Evolutionary conservation across 768 basidiomycete genomes (phyloP).

Genomic region (Tylopilus sp.): DNA sequence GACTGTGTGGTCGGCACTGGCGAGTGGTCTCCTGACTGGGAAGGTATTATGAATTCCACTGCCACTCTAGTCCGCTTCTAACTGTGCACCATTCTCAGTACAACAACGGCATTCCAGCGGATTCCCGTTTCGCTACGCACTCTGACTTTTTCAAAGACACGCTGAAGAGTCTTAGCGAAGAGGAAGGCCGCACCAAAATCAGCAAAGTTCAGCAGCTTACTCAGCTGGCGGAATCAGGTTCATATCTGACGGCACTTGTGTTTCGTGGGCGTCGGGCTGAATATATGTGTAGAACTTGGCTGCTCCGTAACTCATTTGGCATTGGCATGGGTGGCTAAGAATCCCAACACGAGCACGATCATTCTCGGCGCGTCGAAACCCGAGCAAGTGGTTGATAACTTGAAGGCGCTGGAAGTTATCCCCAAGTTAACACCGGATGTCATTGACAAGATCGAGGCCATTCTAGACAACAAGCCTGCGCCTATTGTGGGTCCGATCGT

Average conservation of each 20-base stretch:
- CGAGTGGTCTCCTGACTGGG: slow-evolving; percentile 53
- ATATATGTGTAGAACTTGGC: slow-evolving; percentile 36
- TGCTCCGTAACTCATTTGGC: slow-evolving; percentile 48
- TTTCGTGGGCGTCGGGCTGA: neutral
- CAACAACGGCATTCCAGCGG: slow-evolving; percentile 49
- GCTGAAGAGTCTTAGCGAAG: slow-evolving; percentile 39
- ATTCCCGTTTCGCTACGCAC: slow-evolving; percentile 50
- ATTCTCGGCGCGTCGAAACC: slow-evolving; percentile 49
- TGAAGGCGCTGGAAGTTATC: slow-evolving; percentile 50
- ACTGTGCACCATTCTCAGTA: slow-evolving; percentile 26
- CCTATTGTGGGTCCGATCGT: slow-evolving; percentile 23
- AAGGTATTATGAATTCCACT: slow-evolving; percentile 31
- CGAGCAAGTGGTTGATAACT: slow-evolving; percentile 46
- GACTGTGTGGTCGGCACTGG: slow-evolving; percentile 55
- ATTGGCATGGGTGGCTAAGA: slow-evolving; percentile 52
- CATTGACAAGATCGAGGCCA: slow-evolving; percentile 47
- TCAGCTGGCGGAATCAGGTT: slow-evolving; percentile 38
- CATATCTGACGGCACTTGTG: neutral
- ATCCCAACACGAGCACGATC: slow-evolving; percentile 47
- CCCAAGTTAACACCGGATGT: slow-evolving; percentile 53
- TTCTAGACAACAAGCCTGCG: slow-evolving; percentile 41
- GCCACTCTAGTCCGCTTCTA: neutral
- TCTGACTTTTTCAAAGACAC: slow-evolving; percentile 43
- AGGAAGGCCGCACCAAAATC: slow-evolving; percentile 44
- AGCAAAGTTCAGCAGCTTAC: slow-evolving; percentile 48